Evolutionary conservation across 306 rosid genomes (phyloP), one percentile per base, ranked within the genome.

Genomic region (Corylus avellana): DNA sequence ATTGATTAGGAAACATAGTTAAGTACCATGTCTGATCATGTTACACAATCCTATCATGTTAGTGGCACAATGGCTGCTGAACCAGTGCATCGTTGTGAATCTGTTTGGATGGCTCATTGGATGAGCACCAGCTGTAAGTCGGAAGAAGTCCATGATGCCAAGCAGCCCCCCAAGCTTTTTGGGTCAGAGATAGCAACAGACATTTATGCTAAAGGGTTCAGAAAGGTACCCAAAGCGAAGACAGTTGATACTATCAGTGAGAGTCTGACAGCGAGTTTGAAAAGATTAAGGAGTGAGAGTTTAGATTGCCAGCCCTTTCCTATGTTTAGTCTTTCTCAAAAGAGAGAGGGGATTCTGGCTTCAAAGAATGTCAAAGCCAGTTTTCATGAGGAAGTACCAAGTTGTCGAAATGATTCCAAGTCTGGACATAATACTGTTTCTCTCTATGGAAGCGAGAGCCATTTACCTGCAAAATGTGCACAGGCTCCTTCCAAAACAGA

Each of bases 71-170:
- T 69, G 66, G 76, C 54, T 73, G 82, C 84, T 79, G 79, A 73
- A 76, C 55, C 90, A 72, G 61, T 71, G 75, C 79, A 66, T 39
- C 82, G 87, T 72, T 76, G 57, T 72, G 85, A 75, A 61, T 88
- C 91, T 55, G 82, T 12, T 62, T 95, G 97, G 97, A 89, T 93
- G 96, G 63, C 88, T 90, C 97, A 87, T 78, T 90, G 92, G 97
- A 79, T 42, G 88, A 79, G 80, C 39, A 22, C 86, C 66, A 75
- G 78, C 78, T 84, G 74, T 61, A 89, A 85, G 75, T 70, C 97
- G 75, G 84, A 80, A 69, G 86, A 68, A 68, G 69, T 51, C 73
- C 86, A 81, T 70, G 85, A 42, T 76, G 61, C 79, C n/a, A 84
- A 72, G 82, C 81, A 79, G 75, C 83, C 42, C 46, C 77, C 63